Conservation (phyloP, 2,329 filamentous ascomycete species). For the Exophiala viscosa region DNA sequence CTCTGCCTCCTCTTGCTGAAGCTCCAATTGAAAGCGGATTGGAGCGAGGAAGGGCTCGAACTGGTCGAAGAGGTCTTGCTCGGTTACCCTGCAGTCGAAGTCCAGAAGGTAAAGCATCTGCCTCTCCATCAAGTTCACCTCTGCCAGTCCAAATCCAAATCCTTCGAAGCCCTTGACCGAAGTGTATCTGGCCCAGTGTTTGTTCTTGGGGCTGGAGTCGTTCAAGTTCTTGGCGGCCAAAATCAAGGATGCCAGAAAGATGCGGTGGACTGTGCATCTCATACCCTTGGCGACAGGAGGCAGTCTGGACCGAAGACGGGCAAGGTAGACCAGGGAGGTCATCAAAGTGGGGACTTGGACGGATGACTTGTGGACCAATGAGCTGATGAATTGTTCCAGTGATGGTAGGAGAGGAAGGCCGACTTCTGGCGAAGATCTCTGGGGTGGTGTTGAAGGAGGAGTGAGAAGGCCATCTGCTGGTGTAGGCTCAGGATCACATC, state of each 20-base stretch:
- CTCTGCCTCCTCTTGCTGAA: slow-evolving; percentile 51
- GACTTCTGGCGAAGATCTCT: slow-evolving; percentile 38
- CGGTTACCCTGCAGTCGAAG: slow-evolving; percentile 84
- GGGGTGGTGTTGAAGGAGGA: slow-evolving; percentile 57
- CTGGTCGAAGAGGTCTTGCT: slow-evolving; percentile 81
- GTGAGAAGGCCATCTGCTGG: slow-evolving; percentile 54
- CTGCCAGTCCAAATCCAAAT: slow-evolving; percentile 89
- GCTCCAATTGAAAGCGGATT: slow-evolving; percentile 61
- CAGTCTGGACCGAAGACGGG: slow-evolving; percentile 74
- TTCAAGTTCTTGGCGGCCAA: slow-evolving; percentile 94
- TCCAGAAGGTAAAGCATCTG: slow-evolving; percentile 91
- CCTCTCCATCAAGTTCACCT: slow-evolving; percentile 99
- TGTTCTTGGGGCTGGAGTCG: slow-evolving; percentile 98
- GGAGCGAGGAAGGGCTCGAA: slow-evolving; percentile 85
- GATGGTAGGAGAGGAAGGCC: slow-evolving; percentile 60
- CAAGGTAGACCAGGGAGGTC: slow-evolving; percentile 92
- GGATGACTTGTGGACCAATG: slow-evolving; percentile 86
- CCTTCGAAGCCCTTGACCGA: slow-evolving; percentile 66
- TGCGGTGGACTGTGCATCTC: slow-evolving; percentile 92
- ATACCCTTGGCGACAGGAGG: slow-evolving; percentile 95
- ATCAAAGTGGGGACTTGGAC: slow-evolving; percentile 97
- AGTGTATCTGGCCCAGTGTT: slow-evolving; percentile 98
- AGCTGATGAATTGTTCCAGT: slow-evolving; percentile 85
- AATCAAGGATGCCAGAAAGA: slow-evolving; percentile 67
- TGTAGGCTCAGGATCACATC: slow-evolving; percentile 44